Conservation (phyloP, 2,329 filamentous ascomycete species). For the Clonostachys byssicola region DNA sequence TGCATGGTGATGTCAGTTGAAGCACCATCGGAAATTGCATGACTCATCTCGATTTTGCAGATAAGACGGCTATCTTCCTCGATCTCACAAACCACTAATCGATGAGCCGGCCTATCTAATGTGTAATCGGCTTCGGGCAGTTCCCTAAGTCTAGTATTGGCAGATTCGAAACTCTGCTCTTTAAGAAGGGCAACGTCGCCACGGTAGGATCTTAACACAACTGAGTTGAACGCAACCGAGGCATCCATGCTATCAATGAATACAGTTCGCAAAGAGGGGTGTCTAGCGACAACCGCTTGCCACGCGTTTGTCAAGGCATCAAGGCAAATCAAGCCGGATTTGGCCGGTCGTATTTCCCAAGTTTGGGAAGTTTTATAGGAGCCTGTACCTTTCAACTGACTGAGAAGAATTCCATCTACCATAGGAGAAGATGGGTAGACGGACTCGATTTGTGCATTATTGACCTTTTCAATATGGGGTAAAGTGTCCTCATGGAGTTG, state of each 20-base stretch:
- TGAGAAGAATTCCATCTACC: too few species aligned
- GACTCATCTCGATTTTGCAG: conserved; percentile 1
- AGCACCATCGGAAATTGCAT: conserved; percentile 2
- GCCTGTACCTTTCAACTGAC: conserved; percentile 17
- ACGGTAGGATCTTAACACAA: background rate
- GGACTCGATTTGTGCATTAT: conserved; percentile 17
- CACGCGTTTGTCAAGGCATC: conserved; percentile 9
- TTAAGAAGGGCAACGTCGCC: background rate
- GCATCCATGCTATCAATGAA: conserved; percentile 8
- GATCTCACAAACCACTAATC: too few species aligned
- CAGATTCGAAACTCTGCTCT: background rate
- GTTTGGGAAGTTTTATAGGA: conserved; percentile 21
- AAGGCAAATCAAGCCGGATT: conserved; percentile 6
- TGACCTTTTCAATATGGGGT: conserved; percentile 14
- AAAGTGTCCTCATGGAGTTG: conserved; percentile 32
- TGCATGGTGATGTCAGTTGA: background rate
- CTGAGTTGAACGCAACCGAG: too few species aligned
- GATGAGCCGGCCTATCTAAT: background rate
- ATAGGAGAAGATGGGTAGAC: too few species aligned
- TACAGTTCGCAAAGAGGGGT: conserved; percentile 13
- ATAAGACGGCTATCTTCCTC: background rate
- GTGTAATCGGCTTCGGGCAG: conserved; percentile 3
- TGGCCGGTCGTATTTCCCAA: conserved; percentile 11
- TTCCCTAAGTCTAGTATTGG: conserved; percentile 6
- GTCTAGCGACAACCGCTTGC: conserved; percentile 8